Conservation (phyloP, 306 rosid species). For the Quercus glauca region DNA sequence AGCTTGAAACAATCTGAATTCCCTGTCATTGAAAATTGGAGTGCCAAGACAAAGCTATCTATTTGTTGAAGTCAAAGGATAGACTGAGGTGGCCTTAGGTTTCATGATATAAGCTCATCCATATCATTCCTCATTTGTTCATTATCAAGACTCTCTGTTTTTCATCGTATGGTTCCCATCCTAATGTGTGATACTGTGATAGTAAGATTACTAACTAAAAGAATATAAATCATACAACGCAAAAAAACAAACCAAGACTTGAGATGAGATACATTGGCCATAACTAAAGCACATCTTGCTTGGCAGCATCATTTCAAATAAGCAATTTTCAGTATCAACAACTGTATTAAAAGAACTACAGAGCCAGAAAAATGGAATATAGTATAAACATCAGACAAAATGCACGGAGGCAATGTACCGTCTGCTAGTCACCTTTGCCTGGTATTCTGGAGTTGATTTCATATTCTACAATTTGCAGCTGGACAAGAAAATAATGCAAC, state of each 20-base stretch:
- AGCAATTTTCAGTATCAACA: background rate
- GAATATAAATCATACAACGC: too few species aligned
- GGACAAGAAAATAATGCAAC: constrained; percentile 28
- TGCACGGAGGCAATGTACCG: constrained; percentile 5
- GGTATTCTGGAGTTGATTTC: constrained; percentile 23
- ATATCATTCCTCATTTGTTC: too few species aligned
- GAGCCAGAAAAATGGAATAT: background rate
- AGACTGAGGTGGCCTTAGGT: too few species aligned
- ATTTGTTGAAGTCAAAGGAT: background rate
- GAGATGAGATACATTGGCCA: background rate
- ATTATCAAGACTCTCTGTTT: too few species aligned
- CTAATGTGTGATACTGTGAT: too few species aligned
- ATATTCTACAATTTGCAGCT: constrained; percentile 89
- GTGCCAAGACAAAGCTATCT: background rate
- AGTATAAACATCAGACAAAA: background rate
- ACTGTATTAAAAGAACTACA: background rate
- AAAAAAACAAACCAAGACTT: too few species aligned
- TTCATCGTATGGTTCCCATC: too few species aligned
- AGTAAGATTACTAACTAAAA: too few species aligned
- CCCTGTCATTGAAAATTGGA: background rate
- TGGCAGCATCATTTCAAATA: background rate
- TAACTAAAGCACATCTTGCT: background rate
- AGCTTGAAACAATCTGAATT: background rate
- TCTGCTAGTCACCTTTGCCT: constrained; percentile 18
- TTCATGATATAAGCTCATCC: too few species aligned